Evolutionary conservation across 192 early-diverging fungal species (phyloP), one percentile per base, ranked within the genome.

Genomic region (Entomortierella beljakovae): DNA sequence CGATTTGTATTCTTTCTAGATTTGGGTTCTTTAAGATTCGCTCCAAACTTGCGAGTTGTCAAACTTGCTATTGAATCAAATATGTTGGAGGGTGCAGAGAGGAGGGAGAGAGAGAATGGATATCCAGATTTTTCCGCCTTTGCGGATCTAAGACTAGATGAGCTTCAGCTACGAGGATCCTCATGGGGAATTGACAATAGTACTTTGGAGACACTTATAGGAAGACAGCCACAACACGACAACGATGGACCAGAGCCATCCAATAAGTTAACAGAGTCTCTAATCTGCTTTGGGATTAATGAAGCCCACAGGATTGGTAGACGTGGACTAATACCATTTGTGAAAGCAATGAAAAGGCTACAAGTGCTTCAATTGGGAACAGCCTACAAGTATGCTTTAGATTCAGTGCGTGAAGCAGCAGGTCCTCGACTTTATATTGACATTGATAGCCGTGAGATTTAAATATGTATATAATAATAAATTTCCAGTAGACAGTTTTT

Each of bases 1-100:
- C 62, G 71, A 3, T 74, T 66, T 38, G 71, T 74, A 6, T 58
- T 31, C 28, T 74, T 60, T 46, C 53, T 74, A 3, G 64, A 74
- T 40, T 23, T 74, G 15, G 20, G 38, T 2, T 51, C 63, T 1
- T 31, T 74, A 25, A 35, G 40, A 25, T 57, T 61, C 3, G 65
- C 56, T 34, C 63, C 71, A 22, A 32, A 51, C 7, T 32, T 74
- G 3, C 29, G 54, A 10, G 64, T 66, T 2, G 35, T 65, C 38
- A 46, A 40, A 13, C 31, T 74, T 6, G 23, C n/a, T 11, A 64
- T 74, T 29, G 64, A 66, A 23, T 58, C 55, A 7, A 58, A 63
- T 43, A 63, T 62, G 7, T 22, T 49, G 11, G 29, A 50, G 5
- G 10, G 7, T 22, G 29, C 7, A 18, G 7, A 1, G 7, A 20